phyloP scores from a whole-genome alignment of 805 yeast genomes.

The Saccharomycopsis amapae region DNA sequence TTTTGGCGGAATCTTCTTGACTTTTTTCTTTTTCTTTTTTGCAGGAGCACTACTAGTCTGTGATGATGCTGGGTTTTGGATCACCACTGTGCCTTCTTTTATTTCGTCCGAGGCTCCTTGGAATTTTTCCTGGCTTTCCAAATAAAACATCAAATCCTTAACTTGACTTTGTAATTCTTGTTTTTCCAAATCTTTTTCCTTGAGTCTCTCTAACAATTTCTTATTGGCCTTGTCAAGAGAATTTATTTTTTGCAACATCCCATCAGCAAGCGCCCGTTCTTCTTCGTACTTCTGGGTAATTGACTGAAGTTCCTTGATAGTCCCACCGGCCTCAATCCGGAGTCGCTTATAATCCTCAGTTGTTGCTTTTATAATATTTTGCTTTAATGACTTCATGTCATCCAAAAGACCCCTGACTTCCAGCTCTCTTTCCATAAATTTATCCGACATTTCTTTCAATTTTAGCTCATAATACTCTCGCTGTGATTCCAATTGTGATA shows the following conservation, averaged over 20 bases:
- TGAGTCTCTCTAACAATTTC: constrained; percentile 18
- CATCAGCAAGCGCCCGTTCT: constrained; percentile 40
- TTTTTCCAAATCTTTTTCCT: constrained; percentile 33
- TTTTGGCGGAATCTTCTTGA: constrained; percentile 11
- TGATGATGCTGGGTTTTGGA: too few relatives aligned
- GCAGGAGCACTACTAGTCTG: background rate
- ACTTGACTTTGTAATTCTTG: constrained; percentile 54
- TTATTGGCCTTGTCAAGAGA: constrained; percentile 26
- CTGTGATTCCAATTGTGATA: constrained; percentile 80
- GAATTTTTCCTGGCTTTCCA: constrained; percentile 68
- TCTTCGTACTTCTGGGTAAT: constrained; percentile 33
- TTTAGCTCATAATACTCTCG: constrained; percentile 70
- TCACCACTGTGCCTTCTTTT: constrained; percentile 58
- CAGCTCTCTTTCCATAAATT: constrained; percentile 11
- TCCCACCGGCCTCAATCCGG: too few relatives aligned
- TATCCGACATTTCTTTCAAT: constrained; percentile 25
- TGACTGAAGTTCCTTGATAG: constrained; percentile 4
- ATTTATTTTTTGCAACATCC: constrained; percentile 35
- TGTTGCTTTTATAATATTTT: constrained; percentile 22
- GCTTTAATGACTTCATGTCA: constrained; percentile 15
- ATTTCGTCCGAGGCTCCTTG: constrained; percentile 66
- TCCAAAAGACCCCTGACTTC: background rate
- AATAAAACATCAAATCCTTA: constrained; percentile 71
- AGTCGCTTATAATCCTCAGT: constrained; percentile 22
- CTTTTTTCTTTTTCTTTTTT: constrained; percentile 19